Percentiles rank a stretch among this genome's conserved stretches.
Evolutionary conservation across 805 yeast species (phyloP).

Genomic region (Saccharomycopsis javanensis): DNA sequence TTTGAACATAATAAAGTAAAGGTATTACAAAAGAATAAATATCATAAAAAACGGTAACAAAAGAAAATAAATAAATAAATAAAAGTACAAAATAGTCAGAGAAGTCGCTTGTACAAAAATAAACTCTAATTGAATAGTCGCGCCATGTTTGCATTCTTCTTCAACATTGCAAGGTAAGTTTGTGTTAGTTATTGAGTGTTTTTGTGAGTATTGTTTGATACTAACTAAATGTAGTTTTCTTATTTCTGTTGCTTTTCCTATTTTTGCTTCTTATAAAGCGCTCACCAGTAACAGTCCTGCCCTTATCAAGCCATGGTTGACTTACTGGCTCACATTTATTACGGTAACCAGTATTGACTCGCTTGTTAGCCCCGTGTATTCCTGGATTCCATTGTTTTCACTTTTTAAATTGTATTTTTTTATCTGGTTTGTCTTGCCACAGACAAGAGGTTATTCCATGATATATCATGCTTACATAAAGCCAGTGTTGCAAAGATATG

Average conservation of each 20-base stretch:
- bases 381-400: slow-evolving; percentile 46
- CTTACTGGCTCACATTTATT: slow-evolving; percentile 56
- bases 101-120: no score
- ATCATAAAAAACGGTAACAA: no score
- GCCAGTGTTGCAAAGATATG: slow-evolving; percentile 32
- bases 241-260: slow-evolving; percentile 45
- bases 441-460: slow-evolving; percentile 36
- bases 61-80: no score
- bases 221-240: slow-evolving; percentile 8
- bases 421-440: slow-evolving; percentile 53
- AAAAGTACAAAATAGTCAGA: no score
- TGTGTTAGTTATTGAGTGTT: no score
- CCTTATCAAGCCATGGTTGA: slow-evolving; percentile 36
- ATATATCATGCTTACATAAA: slow-evolving; percentile 30
- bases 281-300: slow-evolving; percentile 33
- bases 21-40: no score
- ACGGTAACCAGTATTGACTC: slow-evolving; percentile 31
- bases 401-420: slow-evolving; percentile 39
- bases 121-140: no score
- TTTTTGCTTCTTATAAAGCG: slow-evolving; percentile 51
- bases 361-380: slow-evolving; percentile 29
- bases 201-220: no score
- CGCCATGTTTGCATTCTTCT: slow-evolving; percentile 28
- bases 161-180: slow-evolving; percentile 25
- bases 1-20: no score